These are phyloP conservation scores for Penicillium expansum DNA, from an alignment of 2,329 filamentous ascomycete species.

Conservation along the genomic window DNA sequence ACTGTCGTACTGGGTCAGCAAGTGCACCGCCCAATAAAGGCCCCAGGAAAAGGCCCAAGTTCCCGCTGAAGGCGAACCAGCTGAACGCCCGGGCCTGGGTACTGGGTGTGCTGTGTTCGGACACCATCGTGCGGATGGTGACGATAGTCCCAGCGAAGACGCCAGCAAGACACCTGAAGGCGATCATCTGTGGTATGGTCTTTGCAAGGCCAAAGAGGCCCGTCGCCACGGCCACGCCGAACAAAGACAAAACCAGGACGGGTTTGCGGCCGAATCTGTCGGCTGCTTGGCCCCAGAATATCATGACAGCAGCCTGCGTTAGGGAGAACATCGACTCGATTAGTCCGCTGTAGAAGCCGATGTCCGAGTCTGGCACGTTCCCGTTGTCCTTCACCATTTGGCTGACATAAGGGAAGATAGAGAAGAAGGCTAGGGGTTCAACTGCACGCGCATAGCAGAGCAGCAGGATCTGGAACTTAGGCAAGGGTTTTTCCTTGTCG, in stretches of 20 bases:
- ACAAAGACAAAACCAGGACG: constrained; percentile 64
- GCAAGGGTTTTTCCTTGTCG: constrained; percentile 51
- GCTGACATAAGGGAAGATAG: constrained; percentile 76
- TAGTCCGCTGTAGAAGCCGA: constrained; percentile 75
- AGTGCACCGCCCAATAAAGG: constrained; percentile 65
- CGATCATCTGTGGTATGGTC: constrained; percentile 69
- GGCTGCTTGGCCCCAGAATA: constrained; percentile 66
- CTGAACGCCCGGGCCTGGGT: constrained; percentile 73
- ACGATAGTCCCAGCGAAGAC: constrained; percentile 72
- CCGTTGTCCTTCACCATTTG: constrained; percentile 71
- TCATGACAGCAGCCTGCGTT: constrained; percentile 74
- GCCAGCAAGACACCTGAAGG: constrained; percentile 68
- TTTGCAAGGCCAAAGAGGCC: constrained; percentile 66
- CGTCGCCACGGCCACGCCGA: constrained; percentile 61
- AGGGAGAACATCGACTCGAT: constrained; percentile 70
- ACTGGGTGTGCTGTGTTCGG: constrained; percentile 65
- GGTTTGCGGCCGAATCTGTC: constrained; percentile 72
- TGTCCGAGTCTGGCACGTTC: constrained; percentile 59
- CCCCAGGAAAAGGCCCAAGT: constrained; percentile 71
- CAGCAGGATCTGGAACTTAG: constrained; percentile 64
- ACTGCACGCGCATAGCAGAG: constrained; percentile 71
- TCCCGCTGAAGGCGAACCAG: constrained; percentile 72
- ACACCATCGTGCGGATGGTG: constrained; percentile 73
- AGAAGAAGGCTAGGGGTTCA: constrained; percentile 80
- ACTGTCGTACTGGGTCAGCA: constrained; percentile 65